Evolutionary conservation across 2,329 filamentous ascomycete species (phyloP).

Genomic region (Chaetomium strumarium): DNA sequence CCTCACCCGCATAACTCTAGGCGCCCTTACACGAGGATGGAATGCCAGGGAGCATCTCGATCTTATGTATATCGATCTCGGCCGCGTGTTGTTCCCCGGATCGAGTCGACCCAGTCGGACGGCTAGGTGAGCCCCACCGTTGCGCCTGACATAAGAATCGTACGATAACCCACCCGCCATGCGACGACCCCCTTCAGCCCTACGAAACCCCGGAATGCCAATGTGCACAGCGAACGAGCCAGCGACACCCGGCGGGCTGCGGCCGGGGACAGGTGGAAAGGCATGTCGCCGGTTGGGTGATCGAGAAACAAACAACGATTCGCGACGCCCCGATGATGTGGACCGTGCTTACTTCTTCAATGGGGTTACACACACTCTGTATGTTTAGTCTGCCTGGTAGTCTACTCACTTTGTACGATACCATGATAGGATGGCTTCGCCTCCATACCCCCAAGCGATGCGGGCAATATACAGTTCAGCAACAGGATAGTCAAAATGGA

Average conservation of each 20-base stretch:
- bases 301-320: not conserved
- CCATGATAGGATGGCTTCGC: no score
- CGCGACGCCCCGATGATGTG: not conserved
- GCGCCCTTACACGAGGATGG: no score
- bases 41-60: no score
- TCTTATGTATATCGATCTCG: constrained; percentile 6
- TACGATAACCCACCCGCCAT: constrained; percentile 21
- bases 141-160: constrained; percentile 25
- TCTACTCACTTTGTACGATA: no score
- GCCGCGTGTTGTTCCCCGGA: not conserved
- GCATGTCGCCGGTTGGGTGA: no score
- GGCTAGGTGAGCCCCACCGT: constrained; percentile 8
- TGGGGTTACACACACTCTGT: no score
- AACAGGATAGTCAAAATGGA: no score
- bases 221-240: constrained; percentile 4
- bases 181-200: constrained; percentile 14
- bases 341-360: not conserved
- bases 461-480: no score
- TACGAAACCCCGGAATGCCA: not conserved
- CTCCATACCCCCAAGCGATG: no score
- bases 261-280: not conserved
- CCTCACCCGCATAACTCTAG: no score
- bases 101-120: constrained; percentile 8
- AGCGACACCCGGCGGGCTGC: not conserved
- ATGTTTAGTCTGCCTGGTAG: no score